Evolutionary conservation across 257 asterid species (phyloP).

Genomic region (Nyctanthes arbortristis): DNA sequence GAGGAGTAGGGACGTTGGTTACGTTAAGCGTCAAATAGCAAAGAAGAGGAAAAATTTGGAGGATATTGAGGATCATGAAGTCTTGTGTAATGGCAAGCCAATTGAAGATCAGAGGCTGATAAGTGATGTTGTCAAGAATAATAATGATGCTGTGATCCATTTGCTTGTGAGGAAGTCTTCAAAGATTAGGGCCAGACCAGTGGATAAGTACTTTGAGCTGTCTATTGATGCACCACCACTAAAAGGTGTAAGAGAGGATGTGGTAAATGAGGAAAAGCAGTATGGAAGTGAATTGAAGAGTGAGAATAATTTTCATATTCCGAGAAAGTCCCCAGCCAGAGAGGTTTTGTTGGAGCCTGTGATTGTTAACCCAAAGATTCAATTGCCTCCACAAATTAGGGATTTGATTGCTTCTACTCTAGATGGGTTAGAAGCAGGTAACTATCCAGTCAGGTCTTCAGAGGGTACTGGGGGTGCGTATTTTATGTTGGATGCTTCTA

Average conservation of each 20-base stretch:
- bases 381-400: constrained; percentile 50
- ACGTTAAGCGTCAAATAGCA: constrained; percentile 69
- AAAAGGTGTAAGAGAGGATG: constrained; percentile 32
- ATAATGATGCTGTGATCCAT: constrained; percentile 75
- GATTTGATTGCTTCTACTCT: constrained; percentile 56
- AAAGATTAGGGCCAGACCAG: constrained; percentile 69
- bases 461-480: constrained; percentile 97
- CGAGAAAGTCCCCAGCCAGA: constrained; percentile 40
- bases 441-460: constrained; percentile 63
- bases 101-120: constrained; percentile 79
- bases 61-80: constrained; percentile 63
- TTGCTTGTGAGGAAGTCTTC: constrained; percentile 72
- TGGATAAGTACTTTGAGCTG: constrained; percentile 69
- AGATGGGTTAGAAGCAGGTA: constrained; percentile 60
- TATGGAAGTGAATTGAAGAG: constrained; percentile 31
- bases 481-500: constrained; percentile 68
- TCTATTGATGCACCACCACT: constrained; percentile 50
- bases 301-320: constrained; percentile 33
- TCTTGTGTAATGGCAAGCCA: constrained; percentile 66
- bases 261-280: constrained; percentile 26
- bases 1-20: constrained; percentile 68
- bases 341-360: constrained; percentile 64
- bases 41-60: constrained; percentile 36
- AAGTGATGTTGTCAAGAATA: constrained; percentile 57
- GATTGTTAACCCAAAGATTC: constrained; percentile 63